These are phyloP conservation scores for Sphaceloma murrayae DNA, from an alignment of 2,329 filamentous ascomycete genomes.

Conservation along the genomic window DNA sequence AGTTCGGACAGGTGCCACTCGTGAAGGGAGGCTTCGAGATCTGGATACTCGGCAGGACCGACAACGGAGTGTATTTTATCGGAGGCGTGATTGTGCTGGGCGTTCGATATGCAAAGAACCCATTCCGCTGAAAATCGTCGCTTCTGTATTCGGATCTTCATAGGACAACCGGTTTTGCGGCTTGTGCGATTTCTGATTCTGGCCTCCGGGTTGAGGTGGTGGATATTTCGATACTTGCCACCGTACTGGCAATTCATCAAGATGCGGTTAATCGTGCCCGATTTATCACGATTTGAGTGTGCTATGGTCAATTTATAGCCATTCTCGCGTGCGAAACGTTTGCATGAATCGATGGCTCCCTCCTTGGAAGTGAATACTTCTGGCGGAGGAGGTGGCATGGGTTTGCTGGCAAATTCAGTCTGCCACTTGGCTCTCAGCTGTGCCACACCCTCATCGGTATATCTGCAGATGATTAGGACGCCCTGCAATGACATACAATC, in stretches of 20 bases:
- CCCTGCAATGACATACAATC: neutral
- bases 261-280: constrained; percentile 19
- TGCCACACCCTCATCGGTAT: constrained; percentile 19
- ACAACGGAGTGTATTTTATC: constrained; percentile 15
- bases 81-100: constrained; percentile 20
- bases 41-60: constrained; percentile 19
- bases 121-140: constrained; percentile 20
- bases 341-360: constrained; percentile 20
- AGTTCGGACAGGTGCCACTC: constrained; percentile 21
- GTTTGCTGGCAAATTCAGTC: constrained; percentile 18
- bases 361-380: constrained; percentile 18
- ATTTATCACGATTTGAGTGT: constrained; percentile 20
- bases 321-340: constrained; percentile 20
- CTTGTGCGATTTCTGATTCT: constrained; percentile 21
- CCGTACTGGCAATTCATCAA: constrained; percentile 21
- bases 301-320: constrained; percentile 21
- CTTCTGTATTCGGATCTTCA: constrained; percentile 21
- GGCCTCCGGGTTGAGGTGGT: constrained; percentile 20
- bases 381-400: constrained; percentile 21
- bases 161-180: constrained; percentile 21
- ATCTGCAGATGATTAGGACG: constrained; percentile 7
- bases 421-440: constrained; percentile 20
- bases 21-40: constrained; percentile 20
- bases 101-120: constrained; percentile 20
- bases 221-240: constrained; percentile 20